phyloP scores from a whole-genome alignment of 768 basidiomycete genomes.

The Leucosporidium creatinivorum region DNA sequence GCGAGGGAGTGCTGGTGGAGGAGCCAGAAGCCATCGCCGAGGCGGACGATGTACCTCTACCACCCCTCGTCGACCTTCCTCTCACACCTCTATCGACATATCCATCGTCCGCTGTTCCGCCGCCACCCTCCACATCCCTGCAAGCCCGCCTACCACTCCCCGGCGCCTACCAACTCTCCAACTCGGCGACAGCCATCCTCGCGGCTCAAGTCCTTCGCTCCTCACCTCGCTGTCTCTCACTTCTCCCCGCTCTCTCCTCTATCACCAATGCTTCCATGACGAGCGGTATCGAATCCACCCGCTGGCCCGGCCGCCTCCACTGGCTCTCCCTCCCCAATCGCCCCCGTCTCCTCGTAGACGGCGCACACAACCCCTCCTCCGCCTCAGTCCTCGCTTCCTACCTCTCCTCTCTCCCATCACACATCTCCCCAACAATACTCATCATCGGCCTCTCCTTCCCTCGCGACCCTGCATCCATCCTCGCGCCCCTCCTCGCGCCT shows the following conservation, averaged over 20 bases:
- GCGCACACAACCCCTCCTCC: slow-evolving; percentile 86
- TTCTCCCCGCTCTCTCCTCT: slow-evolving; percentile 37
- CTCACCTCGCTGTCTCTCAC: slow-evolving; percentile 39
- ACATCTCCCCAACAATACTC: slow-evolving; percentile 51
- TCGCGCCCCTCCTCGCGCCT: slow-evolving; percentile 34
- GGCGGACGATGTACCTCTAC: neutral
- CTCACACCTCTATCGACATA: neutral
- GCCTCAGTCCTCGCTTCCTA: slow-evolving; percentile 61
- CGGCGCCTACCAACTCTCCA: slow-evolving; percentile 77
- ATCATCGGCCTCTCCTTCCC: slow-evolving; percentile 78
- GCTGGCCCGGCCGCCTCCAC: slow-evolving; percentile 79
- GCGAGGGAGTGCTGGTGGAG: slow-evolving; percentile 46
- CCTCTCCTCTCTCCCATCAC: slow-evolving; percentile 47
- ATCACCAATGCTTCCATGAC: slow-evolving; percentile 52
- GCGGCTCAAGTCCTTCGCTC: slow-evolving; percentile 56
- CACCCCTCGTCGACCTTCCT: slow-evolving; percentile 3
- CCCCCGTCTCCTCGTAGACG: slow-evolving; percentile 63
- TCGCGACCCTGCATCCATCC: slow-evolving; percentile 38
- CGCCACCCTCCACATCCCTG: neutral
- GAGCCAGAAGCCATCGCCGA: slow-evolving; percentile 7
- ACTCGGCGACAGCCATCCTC: slow-evolving; percentile 63
- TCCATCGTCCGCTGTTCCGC: neutral
- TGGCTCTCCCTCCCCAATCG: slow-evolving; percentile 43
- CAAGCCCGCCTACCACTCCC: slow-evolving; percentile 52
- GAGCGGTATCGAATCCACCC: slow-evolving; percentile 53